Base-by-base conservation (phyloP, 2,329 filamentous ascomycete genomes). In the Xylariomycetidae sp. region DNA sequence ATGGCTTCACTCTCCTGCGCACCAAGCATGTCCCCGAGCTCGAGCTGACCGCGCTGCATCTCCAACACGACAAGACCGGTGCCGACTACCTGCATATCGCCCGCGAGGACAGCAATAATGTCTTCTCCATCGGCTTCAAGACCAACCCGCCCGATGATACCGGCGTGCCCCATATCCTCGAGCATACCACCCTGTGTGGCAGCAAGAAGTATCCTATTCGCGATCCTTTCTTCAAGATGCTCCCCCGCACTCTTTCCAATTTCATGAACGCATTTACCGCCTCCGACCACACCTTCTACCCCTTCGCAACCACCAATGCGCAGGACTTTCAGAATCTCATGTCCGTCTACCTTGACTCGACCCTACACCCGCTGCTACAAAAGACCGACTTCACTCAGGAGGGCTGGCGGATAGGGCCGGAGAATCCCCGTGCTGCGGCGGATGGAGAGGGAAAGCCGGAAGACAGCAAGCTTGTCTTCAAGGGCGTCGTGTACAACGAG, bases 231-330 rank as follows among this genome's bases (percentile, higher is more conserved):
- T 98, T 98, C 72, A 98, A 96, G 74, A 98, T 98, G 92, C 75
- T 98, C 17, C 92, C 92, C 15, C 80, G 92, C 49, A 95, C 92
- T 5, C 73, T 98, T n/a, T 95, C 92, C 44, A 98, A 96, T 63
- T 98, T 95, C 57, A 98, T 98, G 92, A 98, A 98, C 60, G 92
- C 92, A 40, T 95, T 96, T 57, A 98, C 92, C 25, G 88, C 89
- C 17, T 84, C 88, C 15, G 90, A 96, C 54, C 89, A 98, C 59
- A 98, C 92, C 9, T 94, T 87, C 47, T 98, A 98, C 56, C 92
- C 92, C 2, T 98, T 98, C 60, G 89, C 92, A 36, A 98, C 92
- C 2, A 98, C 92, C 16, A 98, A 98, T 53, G 71, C 78, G 14
- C 87, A 95, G 58, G 92, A 98, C 53, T 98, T 92, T 61, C 85